A percentile compares a stretch with the other conserved stretches of the same genome.
Evolutionary conservation across 2,329 filamentous ascomycete species (phyloP).

Genomic region (Fusarium cicatricum): DNA sequence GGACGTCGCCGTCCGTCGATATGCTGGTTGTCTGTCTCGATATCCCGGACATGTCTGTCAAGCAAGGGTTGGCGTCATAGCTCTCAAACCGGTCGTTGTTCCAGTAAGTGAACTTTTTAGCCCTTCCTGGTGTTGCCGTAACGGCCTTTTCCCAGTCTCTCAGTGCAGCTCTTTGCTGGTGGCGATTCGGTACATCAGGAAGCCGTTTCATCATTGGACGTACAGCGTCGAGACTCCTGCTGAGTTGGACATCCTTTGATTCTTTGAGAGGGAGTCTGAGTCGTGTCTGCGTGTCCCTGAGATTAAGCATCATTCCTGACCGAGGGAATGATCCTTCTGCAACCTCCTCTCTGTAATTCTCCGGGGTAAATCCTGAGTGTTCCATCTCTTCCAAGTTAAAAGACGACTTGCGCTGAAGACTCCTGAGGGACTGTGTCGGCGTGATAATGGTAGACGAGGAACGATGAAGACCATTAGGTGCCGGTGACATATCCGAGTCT

Average conservation of each 20-base stretch:
- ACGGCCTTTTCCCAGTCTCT: conserved; percentile 19
- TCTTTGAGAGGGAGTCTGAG: conserved; percentile 9
- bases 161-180: conserved; percentile 7
- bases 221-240: not conserved
- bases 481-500: conserved; percentile 1
- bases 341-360: conserved; percentile 6
- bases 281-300: conserved; percentile 24
- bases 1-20: not conserved
- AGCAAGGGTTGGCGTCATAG: not conserved
- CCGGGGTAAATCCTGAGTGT: conserved; percentile 36
- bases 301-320: conserved; percentile 23
- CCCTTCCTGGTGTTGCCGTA: conserved; percentile 16
- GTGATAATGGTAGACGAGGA: conserved; percentile 31
- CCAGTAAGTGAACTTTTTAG: conserved; percentile 5
- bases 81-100: not conserved
- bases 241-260: not conserved
- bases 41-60: not conserved
- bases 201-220: conserved; percentile 9
- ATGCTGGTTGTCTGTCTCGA: not conserved
- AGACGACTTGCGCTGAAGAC: conserved; percentile 15
- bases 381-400: conserved; percentile 23
- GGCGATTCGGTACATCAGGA: conserved; percentile 1
- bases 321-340: conserved; percentile 5
- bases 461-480: conserved; percentile 14
- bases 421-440: conserved; percentile 27